phyloP scores from a whole-genome alignment of 768 basidiomycete species.

The Porpolomopsis calyptriformis region DNA sequence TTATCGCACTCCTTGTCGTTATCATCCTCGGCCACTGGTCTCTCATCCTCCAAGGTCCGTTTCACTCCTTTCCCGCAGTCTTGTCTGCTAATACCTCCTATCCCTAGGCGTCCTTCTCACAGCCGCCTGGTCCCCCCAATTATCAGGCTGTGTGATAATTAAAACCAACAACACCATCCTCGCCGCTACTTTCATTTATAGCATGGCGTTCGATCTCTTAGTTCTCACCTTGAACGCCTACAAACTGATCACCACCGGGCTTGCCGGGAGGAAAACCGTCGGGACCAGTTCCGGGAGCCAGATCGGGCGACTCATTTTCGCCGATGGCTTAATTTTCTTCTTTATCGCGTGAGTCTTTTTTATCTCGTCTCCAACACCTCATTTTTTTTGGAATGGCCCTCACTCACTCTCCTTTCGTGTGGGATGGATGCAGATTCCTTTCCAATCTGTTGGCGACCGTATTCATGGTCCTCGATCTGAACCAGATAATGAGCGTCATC shows the following conservation, averaged over 20 bases:
- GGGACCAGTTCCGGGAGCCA: conserved; percentile 10
- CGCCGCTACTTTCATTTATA: conserved; percentile 64
- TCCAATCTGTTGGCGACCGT: conserved; percentile 37
- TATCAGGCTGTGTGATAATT: conserved; percentile 40
- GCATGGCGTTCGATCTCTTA: conserved; percentile 62
- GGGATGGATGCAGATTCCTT: too few species aligned
- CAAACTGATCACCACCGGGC: conserved; percentile 34
- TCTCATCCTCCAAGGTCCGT: conserved; percentile 51
- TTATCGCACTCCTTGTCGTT: conserved; percentile 39
- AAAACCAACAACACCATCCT: conserved; percentile 53
- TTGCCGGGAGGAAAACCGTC: conserved; percentile 4
- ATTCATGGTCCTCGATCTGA: conserved; percentile 60
- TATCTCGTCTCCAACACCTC: conserved; percentile 1
- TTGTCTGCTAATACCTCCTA: too few species aligned
- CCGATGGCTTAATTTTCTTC: conserved; percentile 66
- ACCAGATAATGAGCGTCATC: conserved; percentile 65
- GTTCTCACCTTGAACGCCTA: conserved; percentile 51
- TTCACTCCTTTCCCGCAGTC: not conserved
- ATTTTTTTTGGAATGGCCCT: not conserved
- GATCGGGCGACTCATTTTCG: conserved; percentile 55
- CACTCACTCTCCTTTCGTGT: not conserved
- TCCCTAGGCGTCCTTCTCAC: conserved; percentile 47
- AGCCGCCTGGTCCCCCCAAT: conserved; percentile 38
- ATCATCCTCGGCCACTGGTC: conserved; percentile 64
- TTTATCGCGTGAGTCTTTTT: conserved; percentile 49